phyloP scores from a whole-genome alignment of 805 yeast genomes.

The Ogataea saltuana region DNA sequence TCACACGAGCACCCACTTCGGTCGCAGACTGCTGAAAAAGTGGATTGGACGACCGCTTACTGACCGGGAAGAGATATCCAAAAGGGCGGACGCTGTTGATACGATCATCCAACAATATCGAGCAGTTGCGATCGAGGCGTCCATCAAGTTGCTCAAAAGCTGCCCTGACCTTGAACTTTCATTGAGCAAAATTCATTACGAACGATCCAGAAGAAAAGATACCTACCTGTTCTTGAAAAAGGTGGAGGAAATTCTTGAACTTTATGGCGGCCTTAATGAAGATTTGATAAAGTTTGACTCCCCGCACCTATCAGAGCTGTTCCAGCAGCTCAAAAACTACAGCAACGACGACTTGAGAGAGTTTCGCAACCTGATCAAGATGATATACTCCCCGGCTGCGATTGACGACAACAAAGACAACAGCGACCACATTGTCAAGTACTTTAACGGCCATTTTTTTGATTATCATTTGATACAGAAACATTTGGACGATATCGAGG shows the following conservation, averaged over 20 bases:
- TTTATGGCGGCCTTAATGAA: constrained; percentile 25
- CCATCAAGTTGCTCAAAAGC: constrained; percentile 30
- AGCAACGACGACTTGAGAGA: constrained; percentile 19
- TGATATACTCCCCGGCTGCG: constrained; percentile 57
- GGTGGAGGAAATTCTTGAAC: constrained; percentile 40
- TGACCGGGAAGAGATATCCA: constrained; percentile 51
- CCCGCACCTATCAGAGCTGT: constrained; percentile 25
- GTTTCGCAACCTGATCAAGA: constrained; percentile 40
- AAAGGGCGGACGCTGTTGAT: constrained; percentile 63
- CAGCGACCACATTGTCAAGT: constrained; percentile 35
- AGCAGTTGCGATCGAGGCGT: constrained; percentile 37
- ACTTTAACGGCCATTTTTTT: constrained; percentile 47
- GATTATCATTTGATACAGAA: constrained; percentile 37
- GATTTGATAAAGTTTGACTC: constrained; percentile 23
- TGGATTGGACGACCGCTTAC: constrained; percentile 81
- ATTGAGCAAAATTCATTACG: constrained; percentile 59
- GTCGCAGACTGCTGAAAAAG: constrained; percentile 59
- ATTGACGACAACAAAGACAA: constrained; percentile 51
- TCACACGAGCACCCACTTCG: constrained; percentile 78
- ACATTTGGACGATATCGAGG: constrained; percentile 43
- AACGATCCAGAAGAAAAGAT: constrained; percentile 59
- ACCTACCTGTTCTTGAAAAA: constrained; percentile 53
- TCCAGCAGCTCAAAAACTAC: constrained; percentile 18
- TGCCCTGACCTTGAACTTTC: constrained; percentile 59
- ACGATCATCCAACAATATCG: constrained; percentile 44